phyloP scores from a whole-genome alignment of 2,329 filamentous ascomycete genomes.

The Diaporthe helianthi region DNA sequence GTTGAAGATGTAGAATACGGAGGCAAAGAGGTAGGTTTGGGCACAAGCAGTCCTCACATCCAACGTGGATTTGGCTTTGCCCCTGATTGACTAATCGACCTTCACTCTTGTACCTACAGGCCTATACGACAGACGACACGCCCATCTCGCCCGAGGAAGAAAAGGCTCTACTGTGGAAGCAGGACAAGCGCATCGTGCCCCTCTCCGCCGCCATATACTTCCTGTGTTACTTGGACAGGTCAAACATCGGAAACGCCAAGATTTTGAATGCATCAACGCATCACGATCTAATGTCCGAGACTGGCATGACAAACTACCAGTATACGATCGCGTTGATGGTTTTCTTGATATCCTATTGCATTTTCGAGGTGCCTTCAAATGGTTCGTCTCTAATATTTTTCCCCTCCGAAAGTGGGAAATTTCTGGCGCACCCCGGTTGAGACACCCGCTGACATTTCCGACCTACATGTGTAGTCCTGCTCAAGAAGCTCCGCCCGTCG shows the following conservation, averaged over 20 bases:
- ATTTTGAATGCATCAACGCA: slow-evolving; percentile 64
- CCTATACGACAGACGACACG: background rate
- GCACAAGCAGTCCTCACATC: background rate
- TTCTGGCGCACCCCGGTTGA: background rate
- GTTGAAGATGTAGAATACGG: slow-evolving; percentile 29
- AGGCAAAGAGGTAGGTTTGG: slow-evolving; percentile 26
- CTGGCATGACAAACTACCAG: slow-evolving; percentile 64
- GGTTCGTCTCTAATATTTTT: slow-evolving; percentile 33
- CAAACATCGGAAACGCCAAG: slow-evolving; percentile 70
- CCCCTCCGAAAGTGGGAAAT: too few species aligned
- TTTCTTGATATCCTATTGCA: slow-evolving; percentile 62
- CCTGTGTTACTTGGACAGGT: slow-evolving; percentile 63
- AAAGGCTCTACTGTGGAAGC: slow-evolving; percentile 44
- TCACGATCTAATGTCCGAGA: slow-evolving; percentile 66
- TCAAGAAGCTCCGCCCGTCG: slow-evolving; percentile 66
- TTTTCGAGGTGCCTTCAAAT: slow-evolving; percentile 71
- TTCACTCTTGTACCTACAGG: background rate
- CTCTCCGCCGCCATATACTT: slow-evolving; percentile 61
- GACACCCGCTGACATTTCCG: background rate
- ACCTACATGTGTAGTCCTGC: slow-evolving; percentile 52
- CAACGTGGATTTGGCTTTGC: background rate
- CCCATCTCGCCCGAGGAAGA: slow-evolving; percentile 24
- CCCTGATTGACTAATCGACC: too few species aligned
- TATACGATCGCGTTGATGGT: slow-evolving; percentile 63
- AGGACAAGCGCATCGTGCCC: slow-evolving; percentile 61